Conservation (phyloP, 306 rosid genomes). For the Prunus campanulata region DNA sequence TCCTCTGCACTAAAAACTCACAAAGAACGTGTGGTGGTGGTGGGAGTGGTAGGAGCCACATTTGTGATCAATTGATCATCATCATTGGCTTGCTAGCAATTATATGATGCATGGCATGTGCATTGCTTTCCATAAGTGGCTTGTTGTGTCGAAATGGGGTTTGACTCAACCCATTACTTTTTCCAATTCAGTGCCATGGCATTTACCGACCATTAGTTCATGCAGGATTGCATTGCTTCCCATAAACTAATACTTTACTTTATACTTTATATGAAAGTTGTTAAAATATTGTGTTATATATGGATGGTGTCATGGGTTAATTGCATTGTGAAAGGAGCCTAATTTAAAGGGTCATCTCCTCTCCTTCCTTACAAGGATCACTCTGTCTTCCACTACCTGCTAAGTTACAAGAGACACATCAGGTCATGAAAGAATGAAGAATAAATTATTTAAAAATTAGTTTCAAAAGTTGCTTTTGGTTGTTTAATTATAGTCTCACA, state of each 20-base stretch:
- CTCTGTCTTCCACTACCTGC: constrained; percentile 3
- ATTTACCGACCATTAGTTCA: not conserved
- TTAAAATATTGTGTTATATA: not conserved
- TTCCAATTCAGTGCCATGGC: constrained; percentile 3
- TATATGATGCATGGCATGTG: not conserved
- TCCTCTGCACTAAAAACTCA: not conserved
- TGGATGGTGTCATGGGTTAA: not conserved
- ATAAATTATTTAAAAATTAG: not conserved
- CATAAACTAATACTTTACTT: not conserved
- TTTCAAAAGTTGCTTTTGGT: no score
- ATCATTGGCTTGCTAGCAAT: not conserved
- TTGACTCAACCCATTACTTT: not conserved
- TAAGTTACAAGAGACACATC: not conserved
- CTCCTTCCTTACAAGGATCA: not conserved
- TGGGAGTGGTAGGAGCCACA: not conserved
- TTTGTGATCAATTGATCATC: not conserved
- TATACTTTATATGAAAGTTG: not conserved
- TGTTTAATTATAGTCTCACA: no score
- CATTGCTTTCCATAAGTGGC: not conserved
- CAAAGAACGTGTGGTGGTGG: not conserved
- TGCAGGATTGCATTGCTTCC: not conserved
- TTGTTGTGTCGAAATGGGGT: not conserved
- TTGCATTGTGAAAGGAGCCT: constrained; percentile 11
- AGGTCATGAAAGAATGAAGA: not conserved
- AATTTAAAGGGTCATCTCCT: not conserved